Conservation (phyloP, 441 rosid species). For the Croton laevigatus region DNA sequence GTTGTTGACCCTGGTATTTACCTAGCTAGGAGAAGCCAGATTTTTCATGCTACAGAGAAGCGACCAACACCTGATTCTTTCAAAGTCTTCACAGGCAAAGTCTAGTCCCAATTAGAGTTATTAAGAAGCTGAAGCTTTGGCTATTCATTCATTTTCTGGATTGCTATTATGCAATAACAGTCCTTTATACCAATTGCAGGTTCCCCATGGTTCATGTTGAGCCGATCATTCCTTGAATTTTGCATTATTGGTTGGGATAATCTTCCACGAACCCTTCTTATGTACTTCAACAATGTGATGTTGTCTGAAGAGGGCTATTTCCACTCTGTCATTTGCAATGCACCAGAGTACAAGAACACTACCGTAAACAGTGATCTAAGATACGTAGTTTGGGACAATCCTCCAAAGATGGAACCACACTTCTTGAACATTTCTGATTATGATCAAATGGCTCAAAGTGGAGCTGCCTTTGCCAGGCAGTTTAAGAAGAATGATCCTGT, state of each 20-base stretch:
- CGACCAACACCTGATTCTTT: conserved; percentile 73
- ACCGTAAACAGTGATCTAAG: conserved; percentile 73
- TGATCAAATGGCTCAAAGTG: conserved; percentile 62
- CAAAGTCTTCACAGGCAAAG: conserved; percentile 78
- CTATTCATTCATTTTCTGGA: conserved; percentile 4
- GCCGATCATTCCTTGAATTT: conserved; percentile 71
- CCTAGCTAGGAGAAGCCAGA: conserved; percentile 74
- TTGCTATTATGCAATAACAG: conserved; percentile 12
- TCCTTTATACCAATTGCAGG: conserved; percentile 42
- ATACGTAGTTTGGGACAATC: conserved; percentile 86
- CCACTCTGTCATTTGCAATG: conserved; percentile 75
- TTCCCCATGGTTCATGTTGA: conserved; percentile 75
- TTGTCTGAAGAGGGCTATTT: conserved; percentile 76
- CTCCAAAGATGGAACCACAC: conserved; percentile 89
- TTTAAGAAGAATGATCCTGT: conserved; percentile 64
- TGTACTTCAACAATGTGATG: conserved; percentile 79
- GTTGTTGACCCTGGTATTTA: conserved; percentile 82
- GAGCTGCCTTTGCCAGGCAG: conserved; percentile 79
- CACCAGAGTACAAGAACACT: conserved; percentile 74
- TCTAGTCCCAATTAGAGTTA: conserved; percentile 16
- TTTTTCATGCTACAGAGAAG: conserved; percentile 73
- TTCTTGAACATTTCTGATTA: conserved; percentile 55
- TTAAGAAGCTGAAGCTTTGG: background rate
- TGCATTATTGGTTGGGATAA: conserved; percentile 91
- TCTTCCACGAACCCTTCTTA: conserved; percentile 72